These are phyloP conservation scores for Boletus vermiculosoides DNA, from an alignment of 768 basidiomycete species.

Conservation along the genomic window DNA sequence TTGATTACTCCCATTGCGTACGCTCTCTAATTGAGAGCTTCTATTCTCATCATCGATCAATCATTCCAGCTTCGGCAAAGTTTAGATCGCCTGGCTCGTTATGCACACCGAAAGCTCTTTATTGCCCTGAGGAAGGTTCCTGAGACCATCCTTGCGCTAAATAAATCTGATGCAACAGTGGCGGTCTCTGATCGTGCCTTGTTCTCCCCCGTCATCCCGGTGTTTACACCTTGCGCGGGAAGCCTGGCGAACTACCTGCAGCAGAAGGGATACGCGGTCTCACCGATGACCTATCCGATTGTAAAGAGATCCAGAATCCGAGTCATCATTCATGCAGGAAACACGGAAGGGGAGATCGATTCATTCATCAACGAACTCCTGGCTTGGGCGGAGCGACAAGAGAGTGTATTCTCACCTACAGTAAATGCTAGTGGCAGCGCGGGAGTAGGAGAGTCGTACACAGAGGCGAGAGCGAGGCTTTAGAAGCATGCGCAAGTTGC, in stretches of 20 bases:
- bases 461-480: slow-evolving; percentile 14
- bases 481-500: not conserved
- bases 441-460: not conserved
- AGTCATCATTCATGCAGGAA: slow-evolving; percentile 16
- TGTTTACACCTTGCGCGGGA: slow-evolving; percentile 12
- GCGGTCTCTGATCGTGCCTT: not conserved
- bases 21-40: not conserved
- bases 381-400: slow-evolving; percentile 10
- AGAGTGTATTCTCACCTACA: not conserved
- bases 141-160: slow-evolving; percentile 5
- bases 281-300: slow-evolving; percentile 11
- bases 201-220: slow-evolving; percentile 22
- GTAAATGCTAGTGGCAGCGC: not conserved
- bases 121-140: slow-evolving; percentile 6
- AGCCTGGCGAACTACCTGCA: slow-evolving; percentile 16
- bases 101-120: slow-evolving; percentile 13
- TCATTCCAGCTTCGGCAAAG: slow-evolving; percentile 16
- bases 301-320: slow-evolving; percentile 19
- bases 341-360: slow-evolving; percentile 20
- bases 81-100: slow-evolving; percentile 8
- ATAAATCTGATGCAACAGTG: not conserved
- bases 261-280: slow-evolving; percentile 14
- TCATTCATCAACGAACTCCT: slow-evolving; percentile 6
- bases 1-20: not conserved
- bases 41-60: not conserved